A percentile compares a stretch with the other conserved stretches of the same genome.
Evolutionary conservation across 345 rosid genomes (phyloP).

Genomic region (Psidium guajava): DNA sequence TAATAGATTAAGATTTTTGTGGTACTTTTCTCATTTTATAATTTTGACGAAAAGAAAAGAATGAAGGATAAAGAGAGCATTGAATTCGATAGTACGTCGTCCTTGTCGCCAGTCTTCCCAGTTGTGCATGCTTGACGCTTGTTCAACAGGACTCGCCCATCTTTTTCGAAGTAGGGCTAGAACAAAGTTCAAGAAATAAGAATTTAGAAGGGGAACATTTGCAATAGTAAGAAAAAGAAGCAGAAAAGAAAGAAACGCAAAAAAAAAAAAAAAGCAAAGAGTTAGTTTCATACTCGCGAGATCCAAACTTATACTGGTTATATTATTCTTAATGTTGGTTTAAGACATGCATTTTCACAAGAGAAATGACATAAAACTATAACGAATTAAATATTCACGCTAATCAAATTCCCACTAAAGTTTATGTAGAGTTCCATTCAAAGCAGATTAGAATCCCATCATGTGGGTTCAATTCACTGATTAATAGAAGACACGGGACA

Average conservation of each 20-base stretch:
- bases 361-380: background rate
- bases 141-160: background rate
- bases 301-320: background rate
- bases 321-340: background rate
- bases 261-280: no score
- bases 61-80: background rate
- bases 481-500: background rate
- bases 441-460: background rate
- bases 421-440: background rate
- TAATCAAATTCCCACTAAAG: background rate
- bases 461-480: background rate
- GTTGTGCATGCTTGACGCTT: background rate
- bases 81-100: background rate
- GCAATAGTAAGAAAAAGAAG: background rate
- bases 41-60: background rate
- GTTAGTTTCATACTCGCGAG: background rate
- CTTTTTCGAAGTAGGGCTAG: background rate
- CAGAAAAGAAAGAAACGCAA: no score
- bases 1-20: no score
- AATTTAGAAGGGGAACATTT: background rate
- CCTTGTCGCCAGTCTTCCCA: background rate
- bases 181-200: background rate
- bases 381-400: background rate
- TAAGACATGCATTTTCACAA: background rate
- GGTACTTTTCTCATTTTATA: no score